A percentile compares a stretch with the other conserved stretches of the same genome.
phyloP scores from a whole-genome alignment of 2,329 filamentous ascomycete species.

The Waltergamsia citrina region DNA sequence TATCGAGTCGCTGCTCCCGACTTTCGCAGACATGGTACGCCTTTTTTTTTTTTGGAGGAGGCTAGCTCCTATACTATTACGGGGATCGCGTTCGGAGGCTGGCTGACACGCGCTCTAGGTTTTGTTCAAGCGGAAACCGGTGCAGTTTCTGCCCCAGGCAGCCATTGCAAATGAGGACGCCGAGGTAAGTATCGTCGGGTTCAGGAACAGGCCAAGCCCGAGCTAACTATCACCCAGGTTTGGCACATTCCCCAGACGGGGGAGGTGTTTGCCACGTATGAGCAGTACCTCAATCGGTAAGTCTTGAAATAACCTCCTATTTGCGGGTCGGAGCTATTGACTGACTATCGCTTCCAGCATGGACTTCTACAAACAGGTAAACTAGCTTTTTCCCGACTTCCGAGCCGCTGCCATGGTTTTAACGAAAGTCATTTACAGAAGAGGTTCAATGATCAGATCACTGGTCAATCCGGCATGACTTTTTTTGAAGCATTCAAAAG shows the following conservation, averaged over 20 bases:
- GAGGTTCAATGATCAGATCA: conserved; percentile 92
- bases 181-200: conserved; percentile 52
- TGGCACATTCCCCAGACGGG: conserved; percentile 88
- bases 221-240: conserved; percentile 44
- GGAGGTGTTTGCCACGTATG: conserved; percentile 83
- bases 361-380: conserved; percentile 88
- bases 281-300: conserved; percentile 77
- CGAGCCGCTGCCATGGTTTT: not conserved
- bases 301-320: too few relatives aligned
- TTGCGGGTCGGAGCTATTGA: not conserved
- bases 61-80: too few relatives aligned
- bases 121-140: conserved; percentile 90
- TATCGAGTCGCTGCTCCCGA: too few relatives aligned
- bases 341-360: conserved; percentile 41
- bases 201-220: not conserved
- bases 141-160: conserved; percentile 67
- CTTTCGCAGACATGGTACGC: too few relatives aligned
- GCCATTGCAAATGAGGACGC: conserved; percentile 69
- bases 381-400: conserved; percentile 13
- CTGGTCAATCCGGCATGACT: conserved; percentile 79
- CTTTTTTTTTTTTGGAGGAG: too few relatives aligned
- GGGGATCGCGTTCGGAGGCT: too few relatives aligned
- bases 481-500: conserved; percentile 91
- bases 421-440: conserved; percentile 38
- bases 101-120: conserved; percentile 47